Evolutionary conservation across 2,329 filamentous ascomycete genomes (phyloP), one percentile per base, ranked within the genome.

Genomic region (Leptographium lundbergii): DNA sequence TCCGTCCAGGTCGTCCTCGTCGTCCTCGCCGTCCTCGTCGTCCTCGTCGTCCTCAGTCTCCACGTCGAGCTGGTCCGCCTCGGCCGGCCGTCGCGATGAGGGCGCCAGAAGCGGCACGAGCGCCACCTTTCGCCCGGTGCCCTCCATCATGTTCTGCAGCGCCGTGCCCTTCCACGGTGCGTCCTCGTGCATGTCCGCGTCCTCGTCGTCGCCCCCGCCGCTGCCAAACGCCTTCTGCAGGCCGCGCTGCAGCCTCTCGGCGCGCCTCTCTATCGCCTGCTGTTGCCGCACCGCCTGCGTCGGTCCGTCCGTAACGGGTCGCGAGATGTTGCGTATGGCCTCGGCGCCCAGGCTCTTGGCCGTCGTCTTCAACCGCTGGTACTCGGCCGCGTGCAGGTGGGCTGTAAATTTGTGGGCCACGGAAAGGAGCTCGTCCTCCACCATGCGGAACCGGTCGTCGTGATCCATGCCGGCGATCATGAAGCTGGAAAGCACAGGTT

Each of bases 371-470:
- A 89, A 77, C 4, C 85, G 80, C 60, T 83, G 77, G 68, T 92
- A 92, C 69, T 91, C 88, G 19, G 84, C 86, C n/a, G 84, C 81
- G 67, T 91, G 88, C 1, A 92, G 77, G 69, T 91, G 87, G 6
- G 80, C 78, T 0, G 88, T 92, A 70, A 89, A 92, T 3, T 76
- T 73, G 57, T 82, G 80, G 0, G 88, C 88, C 0, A 84, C 81
- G 19, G 79, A 73, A 24, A 86, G 72, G 63, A 94, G 82, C 64
- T 92, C 88, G 65, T 94, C 89, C 69, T 92, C 89, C 0, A 94
- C 89, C 86, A 92, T 91, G 66, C 88, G 85, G 70, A 82, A 92
- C 58, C 73, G 73, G 67, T 91, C 87, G 68, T 94, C 89, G n/a
- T 77, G 70, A 4, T 79, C 74, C n/a, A 80, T 69, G 3, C 84